phyloP scores from a whole-genome alignment of 139 green algal species.

The Chlamydomonas applanata region DNA sequence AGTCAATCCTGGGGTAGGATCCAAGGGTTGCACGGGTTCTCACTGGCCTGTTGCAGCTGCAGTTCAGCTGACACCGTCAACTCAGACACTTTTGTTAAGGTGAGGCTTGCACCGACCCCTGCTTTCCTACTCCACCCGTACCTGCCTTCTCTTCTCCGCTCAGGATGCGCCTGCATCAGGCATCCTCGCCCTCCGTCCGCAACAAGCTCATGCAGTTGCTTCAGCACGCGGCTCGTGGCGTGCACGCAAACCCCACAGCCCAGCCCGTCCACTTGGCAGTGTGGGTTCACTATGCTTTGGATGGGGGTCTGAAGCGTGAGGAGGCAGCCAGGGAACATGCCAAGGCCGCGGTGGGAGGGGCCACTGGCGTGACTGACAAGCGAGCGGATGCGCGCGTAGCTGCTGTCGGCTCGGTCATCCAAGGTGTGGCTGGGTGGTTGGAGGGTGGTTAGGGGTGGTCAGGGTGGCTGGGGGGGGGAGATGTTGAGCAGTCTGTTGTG shows the following conservation, averaged over 20 bases:
- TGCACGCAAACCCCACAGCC: slow-evolving; percentile 69
- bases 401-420: slow-evolving; percentile 6
- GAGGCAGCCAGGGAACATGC: slow-evolving; percentile 39
- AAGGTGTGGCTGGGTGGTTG: not conserved
- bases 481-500: no score
- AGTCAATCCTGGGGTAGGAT: no score
- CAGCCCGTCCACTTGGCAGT: slow-evolving; percentile 52
- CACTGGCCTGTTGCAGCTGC: no score
- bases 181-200: slow-evolving; percentile 50
- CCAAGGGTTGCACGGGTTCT: no score
- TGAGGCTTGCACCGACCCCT: no score
- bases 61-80: no score
- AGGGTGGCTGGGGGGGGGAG: no score
- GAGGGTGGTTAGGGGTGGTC: no score
- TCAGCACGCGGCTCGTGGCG: slow-evolving; percentile 59
- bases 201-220: slow-evolving; percentile 76
- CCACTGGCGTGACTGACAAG: not conserved
- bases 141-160: not conserved
- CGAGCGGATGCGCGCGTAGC: not conserved
- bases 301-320: slow-evolving; percentile 40
- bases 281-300: slow-evolving; percentile 55
- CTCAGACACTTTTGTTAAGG: no score
- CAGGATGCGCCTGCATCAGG: slow-evolving; percentile 45
- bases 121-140: no score
- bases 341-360: slow-evolving; percentile 21